Conservation (phyloP, 768 basidiomycete species). For the Boletus rufocinnamomeus region DNA sequence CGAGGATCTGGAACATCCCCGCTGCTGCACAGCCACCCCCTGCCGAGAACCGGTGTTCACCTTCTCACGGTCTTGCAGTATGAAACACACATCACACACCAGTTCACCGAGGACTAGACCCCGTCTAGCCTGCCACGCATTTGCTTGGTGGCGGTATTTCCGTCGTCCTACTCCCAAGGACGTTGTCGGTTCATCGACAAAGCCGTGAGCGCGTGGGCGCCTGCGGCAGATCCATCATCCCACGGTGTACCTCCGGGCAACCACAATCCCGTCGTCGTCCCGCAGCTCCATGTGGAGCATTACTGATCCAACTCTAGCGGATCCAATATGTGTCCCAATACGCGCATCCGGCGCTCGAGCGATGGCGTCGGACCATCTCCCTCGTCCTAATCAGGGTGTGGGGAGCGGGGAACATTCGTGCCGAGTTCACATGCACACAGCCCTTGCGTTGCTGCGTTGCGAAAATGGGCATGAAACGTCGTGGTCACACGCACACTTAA, state of each 20-base stretch:
- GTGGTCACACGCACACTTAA: not conserved
- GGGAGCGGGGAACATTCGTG: not conserved
- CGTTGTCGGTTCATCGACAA: not conserved
- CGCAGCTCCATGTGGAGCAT: not conserved
- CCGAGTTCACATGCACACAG: not conserved
- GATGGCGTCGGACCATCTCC: not conserved
- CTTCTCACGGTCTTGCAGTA: constrained; percentile 5
- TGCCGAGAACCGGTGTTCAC: constrained; percentile 11
- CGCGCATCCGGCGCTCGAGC: not conserved
- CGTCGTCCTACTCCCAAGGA: not conserved
- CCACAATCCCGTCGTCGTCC: not conserved
- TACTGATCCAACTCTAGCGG: not conserved
- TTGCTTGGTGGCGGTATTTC: not conserved
- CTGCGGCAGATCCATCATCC: not conserved
- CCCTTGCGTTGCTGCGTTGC: not conserved
- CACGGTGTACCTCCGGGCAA: not conserved
- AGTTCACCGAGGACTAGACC: not conserved
- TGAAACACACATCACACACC: not conserved
- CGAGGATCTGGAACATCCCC: constrained; percentile 20
- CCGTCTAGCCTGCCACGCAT: not conserved
- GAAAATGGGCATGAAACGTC: not conserved
- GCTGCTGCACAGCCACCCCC: constrained; percentile 26
- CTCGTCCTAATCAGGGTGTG: not conserved
- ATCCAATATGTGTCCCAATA: not conserved
- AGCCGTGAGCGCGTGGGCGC: not conserved